Conservation (phyloP, 1,284 basidiomycete genomes). For the Phaffia rhodozyma region DNA sequence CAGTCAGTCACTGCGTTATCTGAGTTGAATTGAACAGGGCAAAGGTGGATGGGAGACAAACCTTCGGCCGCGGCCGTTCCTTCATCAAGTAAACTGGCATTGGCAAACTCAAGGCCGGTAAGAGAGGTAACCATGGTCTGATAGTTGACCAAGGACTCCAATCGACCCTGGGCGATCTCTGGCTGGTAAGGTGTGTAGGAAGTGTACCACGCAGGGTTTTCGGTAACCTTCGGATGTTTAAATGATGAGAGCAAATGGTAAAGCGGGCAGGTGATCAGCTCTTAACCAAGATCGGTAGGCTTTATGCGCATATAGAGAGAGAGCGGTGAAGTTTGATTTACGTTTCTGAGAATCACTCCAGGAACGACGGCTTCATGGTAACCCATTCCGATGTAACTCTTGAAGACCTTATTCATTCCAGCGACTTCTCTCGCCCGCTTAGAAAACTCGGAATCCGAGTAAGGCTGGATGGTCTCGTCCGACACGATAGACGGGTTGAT, state of each 20-base stretch:
- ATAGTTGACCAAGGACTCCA: constrained; percentile 93
- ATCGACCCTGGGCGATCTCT: constrained; percentile 85
- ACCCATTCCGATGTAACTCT: constrained; percentile 95
- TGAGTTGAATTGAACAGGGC: not conserved
- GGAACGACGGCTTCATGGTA: constrained; percentile 92
- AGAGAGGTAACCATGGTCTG: constrained; percentile 94
- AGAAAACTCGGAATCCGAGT: constrained; percentile 79
- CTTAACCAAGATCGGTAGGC: not conserved
- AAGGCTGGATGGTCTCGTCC: constrained; percentile 54
- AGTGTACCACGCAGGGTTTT: constrained; percentile 98
- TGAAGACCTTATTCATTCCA: constrained; percentile 63
- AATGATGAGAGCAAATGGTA: not conserved
- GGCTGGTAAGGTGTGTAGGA: constrained; percentile 54
- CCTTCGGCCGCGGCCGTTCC: constrained; percentile 87
- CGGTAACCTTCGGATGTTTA: constrained; percentile 52
- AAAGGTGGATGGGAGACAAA: not conserved
- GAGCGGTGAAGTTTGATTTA: constrained; percentile 33
- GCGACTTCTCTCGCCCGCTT: constrained; percentile 65
- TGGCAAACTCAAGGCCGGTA: constrained; percentile 88
- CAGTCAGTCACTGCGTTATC: not conserved
- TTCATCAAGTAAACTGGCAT: constrained; percentile 83
- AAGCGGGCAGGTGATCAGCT: constrained; percentile 16
- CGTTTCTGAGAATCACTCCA: constrained; percentile 83
- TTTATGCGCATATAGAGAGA: not conserved
- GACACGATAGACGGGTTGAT: constrained; percentile 51